Evolutionary conservation across 2,329 filamentous ascomycete species (phyloP).

Genomic region (Cordyceps cateniannulata): DNA sequence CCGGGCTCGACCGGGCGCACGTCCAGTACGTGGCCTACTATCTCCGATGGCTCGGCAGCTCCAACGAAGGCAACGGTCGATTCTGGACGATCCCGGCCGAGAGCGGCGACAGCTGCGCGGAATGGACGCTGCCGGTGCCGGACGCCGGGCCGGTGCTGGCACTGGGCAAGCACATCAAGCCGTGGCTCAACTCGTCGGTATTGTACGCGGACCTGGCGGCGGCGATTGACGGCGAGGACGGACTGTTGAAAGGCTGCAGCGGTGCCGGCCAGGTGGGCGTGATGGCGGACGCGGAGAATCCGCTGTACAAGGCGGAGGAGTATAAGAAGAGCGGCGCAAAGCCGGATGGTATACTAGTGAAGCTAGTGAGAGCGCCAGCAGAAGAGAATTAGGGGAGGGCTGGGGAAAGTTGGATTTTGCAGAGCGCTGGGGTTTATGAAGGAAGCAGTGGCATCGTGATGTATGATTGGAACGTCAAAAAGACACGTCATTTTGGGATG

Average conservation of each 20-base stretch:
- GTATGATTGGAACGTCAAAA: too few relatives aligned
- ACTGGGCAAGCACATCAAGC: constrained; percentile 21
- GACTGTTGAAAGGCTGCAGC: neutral
- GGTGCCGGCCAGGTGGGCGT: neutral
- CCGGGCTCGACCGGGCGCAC: constrained; percentile 7
- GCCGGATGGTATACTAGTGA: constrained; percentile 22
- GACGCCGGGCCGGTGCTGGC: constrained; percentile 15
- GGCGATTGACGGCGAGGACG: constrained; percentile 15
- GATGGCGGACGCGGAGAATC: neutral
- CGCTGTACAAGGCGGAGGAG: constrained; percentile 15
- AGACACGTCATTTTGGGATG: too few relatives aligned
- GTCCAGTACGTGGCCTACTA: constrained; percentile 17
- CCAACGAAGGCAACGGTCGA: neutral
- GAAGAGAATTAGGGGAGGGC: too few relatives aligned
- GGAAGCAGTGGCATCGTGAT: too few relatives aligned
- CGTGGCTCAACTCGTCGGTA: constrained; percentile 17
- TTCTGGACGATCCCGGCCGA: constrained; percentile 16
- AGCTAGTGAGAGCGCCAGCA: constrained; percentile 19
- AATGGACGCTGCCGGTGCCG: constrained; percentile 18
- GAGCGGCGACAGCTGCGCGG: constrained; percentile 16
- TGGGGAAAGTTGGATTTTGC: neutral
- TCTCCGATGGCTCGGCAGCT: constrained; percentile 14
- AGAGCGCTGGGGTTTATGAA: too few relatives aligned
- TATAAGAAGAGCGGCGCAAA: constrained; percentile 18
- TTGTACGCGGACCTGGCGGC: constrained; percentile 21